Base-by-base conservation (phyloP, 306 rosid species). In the Corylus americana region DNA sequence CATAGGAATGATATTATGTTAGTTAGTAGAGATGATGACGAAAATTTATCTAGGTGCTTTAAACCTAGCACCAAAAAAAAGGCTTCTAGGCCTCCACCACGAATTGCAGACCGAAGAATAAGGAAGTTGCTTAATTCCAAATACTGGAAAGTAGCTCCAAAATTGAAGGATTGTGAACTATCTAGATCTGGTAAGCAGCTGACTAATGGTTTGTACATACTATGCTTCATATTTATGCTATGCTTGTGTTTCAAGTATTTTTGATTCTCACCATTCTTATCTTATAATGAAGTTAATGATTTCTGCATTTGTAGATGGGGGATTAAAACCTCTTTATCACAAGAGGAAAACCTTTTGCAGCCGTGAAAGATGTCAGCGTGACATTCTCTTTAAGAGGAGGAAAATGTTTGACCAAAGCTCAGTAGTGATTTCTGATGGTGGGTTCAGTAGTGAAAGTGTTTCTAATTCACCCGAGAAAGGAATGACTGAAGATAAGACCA, bases 11-110 rank as follows among this genome's bases (percentile, higher is more conserved):
- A 77, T 83, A 82, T 50, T 78, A 90, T 86, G 87, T 83, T 92
- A 92, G 91, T 87, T 79, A 77, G 87, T 86, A 92, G 90, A 83
- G 98, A 92, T 90, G 97, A 95, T 86, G 97, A 90, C 55, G 98
- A 91, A 88, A 95, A 87, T 13, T 78, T 90, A 77, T 57, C 77
- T 44, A 78, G 93, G 90, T 81, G 83, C 89, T 74, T 76, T 77
- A 91, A 91, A 84, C 78, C 81, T 75, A 77, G 93, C 83, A 83
- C 87, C 78, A 91, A 89, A 78, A 77, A 75, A 3, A 94, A 86
- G 86, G 90, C 85, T 55, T 87, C 50, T 80, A 92, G 83, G 84
- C 88, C 89, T 83, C 78, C 86, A 8, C 86, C 86, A 9, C 84
- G 79, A 70, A 74, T 82, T 79, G 93, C 88, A 57, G 90, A 81